A percentile compares a stretch with the other conserved stretches of the same genome.
phyloP scores from a whole-genome alignment of 2,329 filamentous ascomycete species.

The Pseudogymnoascus sp. region DNA sequence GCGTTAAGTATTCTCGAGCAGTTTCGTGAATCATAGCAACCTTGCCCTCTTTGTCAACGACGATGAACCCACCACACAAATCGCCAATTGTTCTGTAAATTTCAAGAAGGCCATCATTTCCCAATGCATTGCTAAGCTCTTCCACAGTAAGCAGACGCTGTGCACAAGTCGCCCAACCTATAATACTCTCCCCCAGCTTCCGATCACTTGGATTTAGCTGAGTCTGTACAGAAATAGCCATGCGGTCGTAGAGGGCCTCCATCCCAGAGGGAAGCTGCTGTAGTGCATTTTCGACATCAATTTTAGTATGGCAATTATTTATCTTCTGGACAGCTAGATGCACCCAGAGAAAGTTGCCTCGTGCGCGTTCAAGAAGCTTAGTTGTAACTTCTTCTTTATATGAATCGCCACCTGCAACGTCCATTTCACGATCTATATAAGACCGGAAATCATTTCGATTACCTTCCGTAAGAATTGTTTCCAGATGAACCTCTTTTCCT shows the following conservation, averaged over 20 bases:
- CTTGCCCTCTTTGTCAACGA: slow-evolving; percentile 24
- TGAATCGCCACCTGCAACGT: slow-evolving; percentile 13
- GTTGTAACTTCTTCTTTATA: slow-evolving; percentile 20
- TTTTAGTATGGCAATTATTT: slow-evolving; percentile 21
- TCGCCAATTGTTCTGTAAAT: slow-evolving; percentile 23
- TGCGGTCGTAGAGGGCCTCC: slow-evolving; percentile 28
- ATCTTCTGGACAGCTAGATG: slow-evolving; percentile 26
- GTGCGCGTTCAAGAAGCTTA: slow-evolving; percentile 21
- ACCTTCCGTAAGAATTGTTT: slow-evolving; percentile 14
- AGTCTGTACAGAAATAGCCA: slow-evolving; percentile 22
- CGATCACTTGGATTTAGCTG: slow-evolving; percentile 12
- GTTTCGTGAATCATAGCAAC: slow-evolving; percentile 31
- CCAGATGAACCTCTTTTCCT: neutral
- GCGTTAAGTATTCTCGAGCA: slow-evolving; percentile 29
- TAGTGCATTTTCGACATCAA: slow-evolving; percentile 22
- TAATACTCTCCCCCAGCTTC: slow-evolving; percentile 12
- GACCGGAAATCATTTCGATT: slow-evolving; percentile 17
- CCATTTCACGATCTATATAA: slow-evolving; percentile 20
- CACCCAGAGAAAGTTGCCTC: slow-evolving; percentile 31
- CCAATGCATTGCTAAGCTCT: slow-evolving; percentile 13
- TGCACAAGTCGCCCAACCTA: slow-evolving; percentile 12
- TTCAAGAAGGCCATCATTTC: slow-evolving; percentile 19
- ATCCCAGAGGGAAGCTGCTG: slow-evolving; percentile 27
- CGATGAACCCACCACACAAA: slow-evolving; percentile 28
- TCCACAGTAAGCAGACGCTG: neutral